Percentiles rank a stretch among this genome's conserved stretches.
These are phyloP conservation scores for Macroventuria anomochaeta DNA, from an alignment of 2,329 filamentous ascomycete species.

Conservation along the genomic window DNA sequence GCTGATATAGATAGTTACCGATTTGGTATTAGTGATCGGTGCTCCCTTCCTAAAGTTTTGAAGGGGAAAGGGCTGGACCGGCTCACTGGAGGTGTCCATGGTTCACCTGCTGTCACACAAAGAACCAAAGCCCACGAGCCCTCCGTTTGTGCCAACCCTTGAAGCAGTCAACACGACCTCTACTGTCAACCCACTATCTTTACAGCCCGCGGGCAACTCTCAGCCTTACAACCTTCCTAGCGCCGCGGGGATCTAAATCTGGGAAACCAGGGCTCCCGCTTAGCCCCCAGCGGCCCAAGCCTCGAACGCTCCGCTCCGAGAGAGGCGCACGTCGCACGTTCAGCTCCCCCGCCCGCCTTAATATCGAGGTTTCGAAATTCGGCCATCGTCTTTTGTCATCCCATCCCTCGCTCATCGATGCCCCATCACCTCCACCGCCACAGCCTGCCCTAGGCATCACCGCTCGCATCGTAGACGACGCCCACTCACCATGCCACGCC, in stretches of 20 bases:
- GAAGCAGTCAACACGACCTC: background rate
- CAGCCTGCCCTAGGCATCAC: conserved; percentile 41
- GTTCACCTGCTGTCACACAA: conserved; percentile 5
- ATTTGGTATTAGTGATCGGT: background rate
- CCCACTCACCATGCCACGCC: conserved; percentile 44
- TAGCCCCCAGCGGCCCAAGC: conserved; percentile 20
- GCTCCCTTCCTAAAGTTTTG: conserved; percentile 6
- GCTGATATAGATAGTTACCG: conserved; percentile 6
- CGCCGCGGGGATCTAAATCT: conserved; percentile 17
- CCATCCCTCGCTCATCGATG: conserved; percentile 35
- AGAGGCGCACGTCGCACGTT: conserved; percentile 19
- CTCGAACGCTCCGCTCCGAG: conserved; percentile 17
- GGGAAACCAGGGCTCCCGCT: conserved; percentile 8
- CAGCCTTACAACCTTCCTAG: conserved; percentile 14
- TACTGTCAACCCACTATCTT: background rate
- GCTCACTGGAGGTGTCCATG: background rate
- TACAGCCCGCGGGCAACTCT: background rate
- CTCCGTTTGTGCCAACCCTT: background rate
- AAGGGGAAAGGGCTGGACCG: conserved; percentile 1
- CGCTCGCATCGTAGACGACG: conserved; percentile 29
- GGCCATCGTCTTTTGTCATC: conserved; percentile 19
- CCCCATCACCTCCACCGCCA: conserved; percentile 37
- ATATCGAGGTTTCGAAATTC: conserved; percentile 26
- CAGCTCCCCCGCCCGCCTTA: conserved; percentile 18
- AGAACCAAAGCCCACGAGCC: background rate